phyloP scores from a whole-genome alignment of 768 basidiomycete species.

The Phlebiopsis gigantea region DNA sequence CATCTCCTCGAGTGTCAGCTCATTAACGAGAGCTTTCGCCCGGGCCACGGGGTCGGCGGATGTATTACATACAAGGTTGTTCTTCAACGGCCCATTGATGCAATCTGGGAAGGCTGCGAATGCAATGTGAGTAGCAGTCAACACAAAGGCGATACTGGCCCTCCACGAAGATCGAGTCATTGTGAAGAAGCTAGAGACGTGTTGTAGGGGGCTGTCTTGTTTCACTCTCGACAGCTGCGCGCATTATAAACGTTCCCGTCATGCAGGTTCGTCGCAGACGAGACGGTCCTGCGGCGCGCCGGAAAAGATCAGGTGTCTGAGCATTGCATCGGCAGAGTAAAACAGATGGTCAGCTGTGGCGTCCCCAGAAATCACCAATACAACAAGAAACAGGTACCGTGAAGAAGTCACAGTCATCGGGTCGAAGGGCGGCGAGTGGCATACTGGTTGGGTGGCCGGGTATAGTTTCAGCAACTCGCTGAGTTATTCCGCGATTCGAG shows the following conservation, averaged over 20 bases:
- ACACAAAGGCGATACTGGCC: not conserved
- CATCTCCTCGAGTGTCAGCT: slow-evolving; percentile 47
- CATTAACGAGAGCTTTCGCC: slow-evolving; percentile 42
- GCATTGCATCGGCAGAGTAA: not conserved
- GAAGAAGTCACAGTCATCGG: not conserved
- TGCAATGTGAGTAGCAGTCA: not conserved
- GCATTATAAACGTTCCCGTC: not conserved
- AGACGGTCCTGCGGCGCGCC: slow-evolving; percentile 1
- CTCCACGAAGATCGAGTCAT: not conserved
- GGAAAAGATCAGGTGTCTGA: not conserved
- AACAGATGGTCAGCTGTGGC: not conserved
- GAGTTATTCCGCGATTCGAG: not conserved
- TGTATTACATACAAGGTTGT: slow-evolving; percentile 44
- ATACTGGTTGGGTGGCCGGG: not conserved
- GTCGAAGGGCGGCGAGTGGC: not conserved
- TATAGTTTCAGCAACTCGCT: not conserved
- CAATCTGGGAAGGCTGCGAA: slow-evolving; percentile 41
- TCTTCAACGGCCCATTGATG: slow-evolving; percentile 37
- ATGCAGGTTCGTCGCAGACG: not conserved
- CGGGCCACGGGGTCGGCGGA: slow-evolving; percentile 38
- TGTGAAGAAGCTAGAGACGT: not conserved
- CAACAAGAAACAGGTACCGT: not conserved
- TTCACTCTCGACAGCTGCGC: not conserved
- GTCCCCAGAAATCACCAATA: not conserved
- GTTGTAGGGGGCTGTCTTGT: not conserved